Evolutionary conservation across 129 eudicot genomes (phyloP).

Genomic region (Lonicera japonica): DNA sequence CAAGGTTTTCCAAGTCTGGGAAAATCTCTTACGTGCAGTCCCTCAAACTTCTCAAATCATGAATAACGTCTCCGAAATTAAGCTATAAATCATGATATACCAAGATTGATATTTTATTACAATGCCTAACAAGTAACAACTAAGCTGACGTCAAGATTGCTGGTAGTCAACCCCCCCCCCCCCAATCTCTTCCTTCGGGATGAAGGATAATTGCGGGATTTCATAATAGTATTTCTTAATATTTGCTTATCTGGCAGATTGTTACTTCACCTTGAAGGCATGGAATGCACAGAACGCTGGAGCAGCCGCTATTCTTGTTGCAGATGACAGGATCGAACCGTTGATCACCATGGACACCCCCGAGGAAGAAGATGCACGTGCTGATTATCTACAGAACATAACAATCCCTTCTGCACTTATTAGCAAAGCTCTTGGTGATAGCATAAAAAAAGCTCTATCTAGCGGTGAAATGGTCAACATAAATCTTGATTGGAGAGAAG

Average conservation of each 20-base stretch:
- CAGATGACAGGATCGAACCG: constrained; percentile 56
- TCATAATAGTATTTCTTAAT: background rate
- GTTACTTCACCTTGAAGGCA: constrained; percentile 71
- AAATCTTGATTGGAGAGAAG: constrained; percentile 70
- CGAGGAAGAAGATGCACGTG: constrained; percentile 32
- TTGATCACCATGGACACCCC: constrained; percentile 85
- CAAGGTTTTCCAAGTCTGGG: no score
- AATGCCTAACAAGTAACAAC: no score
- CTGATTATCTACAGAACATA: constrained; percentile 59
- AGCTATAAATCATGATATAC: no score
- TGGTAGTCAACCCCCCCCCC: no score
- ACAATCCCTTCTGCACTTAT: constrained; percentile 69
- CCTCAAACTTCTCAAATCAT: no score
- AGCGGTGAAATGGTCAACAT: constrained; percentile 45
- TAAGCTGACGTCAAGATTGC: no score
- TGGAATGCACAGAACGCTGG: constrained; percentile 89
- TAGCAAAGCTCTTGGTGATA: constrained; percentile 52
- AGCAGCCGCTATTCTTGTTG: constrained; percentile 73
- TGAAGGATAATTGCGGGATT: no score
- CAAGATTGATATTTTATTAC: no score
- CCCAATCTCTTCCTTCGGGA: no score
- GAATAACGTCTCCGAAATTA: no score
- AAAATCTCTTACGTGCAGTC: no score
- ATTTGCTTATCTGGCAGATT: constrained; percentile 35
- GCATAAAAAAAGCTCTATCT: constrained; percentile 44